Evolutionary conservation across 176 grass and related monocot genomes (phyloP), one percentile per base, ranked within the genome.

Genomic region (Oryza officinalis): DNA sequence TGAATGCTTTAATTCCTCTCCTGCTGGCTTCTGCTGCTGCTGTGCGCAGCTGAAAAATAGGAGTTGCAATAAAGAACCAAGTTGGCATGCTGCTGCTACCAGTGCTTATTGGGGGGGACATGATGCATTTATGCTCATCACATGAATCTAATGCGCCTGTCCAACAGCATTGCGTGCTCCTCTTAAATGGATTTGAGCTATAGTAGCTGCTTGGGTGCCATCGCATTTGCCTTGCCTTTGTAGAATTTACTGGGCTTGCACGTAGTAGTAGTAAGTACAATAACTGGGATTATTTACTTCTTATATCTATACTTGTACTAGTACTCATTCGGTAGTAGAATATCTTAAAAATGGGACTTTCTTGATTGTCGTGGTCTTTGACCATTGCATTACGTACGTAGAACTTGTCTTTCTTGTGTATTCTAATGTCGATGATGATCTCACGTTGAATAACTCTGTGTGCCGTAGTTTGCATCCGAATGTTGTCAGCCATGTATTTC

Each of bases 121-220:
- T 9, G 35, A 12, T 47, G 64, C 88, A 90, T 90, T 86, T 83
- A 83, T 79, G 59, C 68, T 81, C 27, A 73, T 86, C 84, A 83
- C 60, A 86, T 74, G 84, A 90, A 86, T 86, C 60, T 69, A 63
- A 40, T 78, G 79, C 61, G 1, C 23, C 61, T 50, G 26, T 25
- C n/a, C 47, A 71, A 47, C 69, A 54, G 15, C 74, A 73, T 7
- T 82, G 88, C 61, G 10, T 67, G 74, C 35, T 33, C 30, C 13
- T 28, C 72, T 80, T 89, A 27, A 75, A 74, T 67, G 13, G 20
- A 33, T 30, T 81, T 67, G 25, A 74, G 20, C 27, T 84, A 44
- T 74, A 47, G 10, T 47, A 50, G 14, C 15, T 49, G 12, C 13
- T 50, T 18, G 59, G 41, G 61, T 40, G 37, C 17, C 13, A 15